Conservation (phyloP, 2,329 filamentous ascomycete genomes). For the Sarocladium strictum region DNA sequence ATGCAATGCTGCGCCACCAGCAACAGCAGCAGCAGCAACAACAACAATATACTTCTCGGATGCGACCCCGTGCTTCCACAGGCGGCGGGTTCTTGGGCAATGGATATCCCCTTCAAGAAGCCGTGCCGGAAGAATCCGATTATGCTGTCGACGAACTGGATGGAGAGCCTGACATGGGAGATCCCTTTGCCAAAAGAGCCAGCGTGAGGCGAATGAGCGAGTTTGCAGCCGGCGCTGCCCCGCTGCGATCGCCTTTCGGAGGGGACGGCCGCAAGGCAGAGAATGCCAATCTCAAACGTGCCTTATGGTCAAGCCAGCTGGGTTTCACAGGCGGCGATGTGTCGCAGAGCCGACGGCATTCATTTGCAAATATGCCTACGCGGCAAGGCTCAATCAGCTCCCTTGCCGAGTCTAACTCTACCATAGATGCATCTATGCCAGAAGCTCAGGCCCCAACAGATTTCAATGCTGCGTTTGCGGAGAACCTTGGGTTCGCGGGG, state of each 20-base stretch:
- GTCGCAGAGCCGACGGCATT: conserved; percentile 72
- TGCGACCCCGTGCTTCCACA: conserved; percentile 54
- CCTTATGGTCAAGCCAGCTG: conserved; percentile 57
- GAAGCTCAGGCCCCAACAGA: conserved; percentile 40
- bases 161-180: conserved; percentile 47
- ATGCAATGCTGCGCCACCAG: conserved; percentile 54
- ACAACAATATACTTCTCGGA: conserved; percentile 45
- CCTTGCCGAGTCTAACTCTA: conserved; percentile 43
- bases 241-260: conserved; percentile 43
- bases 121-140: conserved; percentile 60
- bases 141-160: conserved; percentile 69
- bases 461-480: conserved; percentile 18
- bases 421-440: conserved; percentile 36
- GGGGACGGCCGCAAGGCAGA: conserved; percentile 58
- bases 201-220: conserved; percentile 48
- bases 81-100: conserved; percentile 48
- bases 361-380: conserved; percentile 65
- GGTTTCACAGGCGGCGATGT: conserved; percentile 48
- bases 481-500: not conserved
- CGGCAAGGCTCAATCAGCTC: conserved; percentile 60
- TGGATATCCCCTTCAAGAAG: conserved; percentile 52
- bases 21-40: conserved; percentile 25
- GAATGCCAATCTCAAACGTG: conserved; percentile 53
- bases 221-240: conserved; percentile 26
- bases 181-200: conserved; percentile 40